Base-by-base conservation (phyloP, 202 grass and related monocot genomes). In the Hordeum pubiflorum region DNA sequence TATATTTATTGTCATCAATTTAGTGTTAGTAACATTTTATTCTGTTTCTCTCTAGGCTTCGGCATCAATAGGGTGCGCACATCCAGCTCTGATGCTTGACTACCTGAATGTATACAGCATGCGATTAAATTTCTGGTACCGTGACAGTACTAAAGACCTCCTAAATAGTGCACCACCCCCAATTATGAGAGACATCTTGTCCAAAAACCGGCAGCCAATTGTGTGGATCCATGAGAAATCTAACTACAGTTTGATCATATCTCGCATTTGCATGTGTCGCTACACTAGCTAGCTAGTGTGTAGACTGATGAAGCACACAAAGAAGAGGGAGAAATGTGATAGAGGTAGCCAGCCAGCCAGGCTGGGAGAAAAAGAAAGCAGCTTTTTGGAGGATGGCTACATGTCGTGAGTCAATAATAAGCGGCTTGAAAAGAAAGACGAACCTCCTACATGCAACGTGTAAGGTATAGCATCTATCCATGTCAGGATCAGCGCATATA, bases 331-430 rank as follows among this genome's bases (percentile, higher is more conserved):
- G 3, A n/a, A 7, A 14, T 4, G 6, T 24, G 38, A 70, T 44
- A 27, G 39, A 44, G 67, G 12, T 44, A 70, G 22, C 39, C 23
- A 71, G 33, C 34, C 36, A 23, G 14, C 18, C 52, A 55, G 63
- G 40, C 24, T 26, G 23, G 13, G 23, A 46, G 24, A 46, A 29
- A 12, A 27, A 72, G 15, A 78, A 27, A 3, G 26, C 2, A 56
- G 33, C 81, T 84, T 84, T 80, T 63, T 14, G 13, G 24, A 63
- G 32, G 76, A 75, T 79, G 39, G 50, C 31, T 80, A 84, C 69
- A 80, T 64, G 44, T 80, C 75, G 67, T 32, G 31, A 32, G 31
- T 71, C 67, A 32, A 78, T 32, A 27, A 57, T 55, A 36, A 33
- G 66, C 24, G 6, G 74, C 26, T 2, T 22, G 1, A 7, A 55